Percentiles rank a stretch among this genome's conserved stretches.
Evolutionary conservation across 2,329 filamentous ascomycete genomes (phyloP).

Genomic region (Purpureocillium lavendulum): DNA sequence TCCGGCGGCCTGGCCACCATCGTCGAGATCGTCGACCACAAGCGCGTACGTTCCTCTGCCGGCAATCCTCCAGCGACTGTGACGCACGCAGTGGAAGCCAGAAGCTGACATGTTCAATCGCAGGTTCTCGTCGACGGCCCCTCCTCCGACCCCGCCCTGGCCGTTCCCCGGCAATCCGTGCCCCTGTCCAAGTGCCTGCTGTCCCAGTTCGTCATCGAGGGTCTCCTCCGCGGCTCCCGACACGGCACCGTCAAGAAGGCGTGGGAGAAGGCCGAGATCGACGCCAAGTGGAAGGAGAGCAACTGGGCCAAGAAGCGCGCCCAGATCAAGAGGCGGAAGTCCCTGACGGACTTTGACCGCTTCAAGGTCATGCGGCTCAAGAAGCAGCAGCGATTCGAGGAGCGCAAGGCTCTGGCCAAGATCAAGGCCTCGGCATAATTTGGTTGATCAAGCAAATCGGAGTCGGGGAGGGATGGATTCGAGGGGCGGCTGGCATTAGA

Average conservation of each 20-base stretch:
- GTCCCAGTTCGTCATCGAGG: slow-evolving; percentile 79
- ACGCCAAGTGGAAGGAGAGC: slow-evolving; percentile 86
- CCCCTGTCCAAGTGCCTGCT: slow-evolving; percentile 77
- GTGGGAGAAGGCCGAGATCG: slow-evolving; percentile 88
- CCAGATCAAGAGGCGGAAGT: slow-evolving; percentile 77
- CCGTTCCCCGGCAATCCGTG: slow-evolving; percentile 80
- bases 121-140: slow-evolving; percentile 96
- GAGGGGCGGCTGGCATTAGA: slow-evolving; percentile 27
- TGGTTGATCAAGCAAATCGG: slow-evolving; percentile 23
- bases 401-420: slow-evolving; percentile 94
- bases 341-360: slow-evolving; percentile 95
- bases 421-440: slow-evolving; percentile 72
- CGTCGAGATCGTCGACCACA: slow-evolving; percentile 99
- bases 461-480: slow-evolving; percentile 18
- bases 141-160: slow-evolving; percentile 68
- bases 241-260: slow-evolving; percentile 73
- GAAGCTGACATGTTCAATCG: slow-evolving; percentile 9
- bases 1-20: slow-evolving; percentile 84
- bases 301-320: slow-evolving; percentile 91
- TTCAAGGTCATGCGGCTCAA: slow-evolving; percentile 99
- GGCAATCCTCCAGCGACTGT: neutral
- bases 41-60: slow-evolving; percentile 79
- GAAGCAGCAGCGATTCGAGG: slow-evolving; percentile 99
- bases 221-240: slow-evolving; percentile 78
- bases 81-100: neutral